phyloP scores from a whole-genome alignment of 371 early-diverging fungal genomes.

The Zychaea mexicana region DNA sequence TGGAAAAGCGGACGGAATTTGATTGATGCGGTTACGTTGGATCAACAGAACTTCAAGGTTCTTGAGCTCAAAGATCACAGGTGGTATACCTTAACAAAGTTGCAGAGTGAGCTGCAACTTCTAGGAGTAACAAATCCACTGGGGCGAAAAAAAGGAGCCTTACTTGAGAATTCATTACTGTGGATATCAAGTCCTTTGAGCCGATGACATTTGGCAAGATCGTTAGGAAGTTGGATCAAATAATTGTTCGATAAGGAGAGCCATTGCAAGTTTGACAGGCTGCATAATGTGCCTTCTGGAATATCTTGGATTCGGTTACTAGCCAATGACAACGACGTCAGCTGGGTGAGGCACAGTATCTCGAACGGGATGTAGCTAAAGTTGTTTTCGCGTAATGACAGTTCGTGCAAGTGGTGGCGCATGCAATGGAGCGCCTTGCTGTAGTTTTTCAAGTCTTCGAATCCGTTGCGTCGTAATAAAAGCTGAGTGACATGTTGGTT shows the following conservation, averaged over 20 bases:
- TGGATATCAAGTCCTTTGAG: slow-evolving; percentile 69
- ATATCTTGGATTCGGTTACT: slow-evolving; percentile 52
- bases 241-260: slow-evolving; percentile 31
- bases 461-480: slow-evolving; percentile 11
- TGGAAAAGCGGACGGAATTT: slow-evolving; percentile 34
- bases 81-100: no score
- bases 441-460: not conserved
- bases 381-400: slow-evolving; percentile 52
- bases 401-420: slow-evolving; percentile 23
- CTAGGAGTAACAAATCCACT: no score
- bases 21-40: slow-evolving; percentile 48
- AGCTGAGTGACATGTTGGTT: not conserved
- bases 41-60: slow-evolving; percentile 41
- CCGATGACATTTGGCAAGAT: slow-evolving; percentile 50
- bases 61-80: slow-evolving; percentile 36
- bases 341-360: slow-evolving; percentile 52
- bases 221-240: slow-evolving; percentile 45
- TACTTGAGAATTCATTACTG: slow-evolving; percentile 52
- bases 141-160: not conserved
- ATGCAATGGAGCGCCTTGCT: not conserved
- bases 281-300: slow-evolving; percentile 20
- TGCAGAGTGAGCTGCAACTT: no score
- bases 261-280: slow-evolving; percentile 30
- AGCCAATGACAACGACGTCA: slow-evolving; percentile 68
- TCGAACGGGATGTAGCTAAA: slow-evolving; percentile 56